Percentiles rank a stretch among this genome's conserved stretches.
phyloP scores from a whole-genome alignment of 768 basidiomycete species.

The Rhodotorula babjevae region DNA sequence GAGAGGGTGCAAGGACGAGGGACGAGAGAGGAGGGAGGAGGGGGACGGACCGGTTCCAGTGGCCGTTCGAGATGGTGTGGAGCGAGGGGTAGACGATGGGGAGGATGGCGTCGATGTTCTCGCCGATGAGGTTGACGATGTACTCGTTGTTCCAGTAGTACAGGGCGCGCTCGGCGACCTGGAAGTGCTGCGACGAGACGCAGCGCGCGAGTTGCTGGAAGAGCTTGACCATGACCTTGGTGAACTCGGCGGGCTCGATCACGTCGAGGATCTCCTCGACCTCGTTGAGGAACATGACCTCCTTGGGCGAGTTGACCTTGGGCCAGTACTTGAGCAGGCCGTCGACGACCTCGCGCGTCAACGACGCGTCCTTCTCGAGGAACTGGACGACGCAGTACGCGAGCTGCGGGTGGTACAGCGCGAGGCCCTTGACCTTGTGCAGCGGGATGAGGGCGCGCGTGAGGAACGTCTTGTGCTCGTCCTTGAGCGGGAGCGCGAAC shows the following conservation, averaged over 20 bases:
- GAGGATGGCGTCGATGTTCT: constrained; percentile 78
- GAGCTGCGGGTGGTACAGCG: constrained; percentile 96
- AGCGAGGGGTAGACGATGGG: constrained; percentile 96
- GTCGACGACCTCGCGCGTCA: constrained; percentile 92
- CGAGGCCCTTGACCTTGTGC: constrained; percentile 94
- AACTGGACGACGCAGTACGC: constrained; percentile 99
- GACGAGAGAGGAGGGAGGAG: too few species aligned
- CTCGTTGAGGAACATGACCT: constrained; percentile 99
- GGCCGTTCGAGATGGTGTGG: constrained; percentile 90
- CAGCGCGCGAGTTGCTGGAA: constrained; percentile 93
- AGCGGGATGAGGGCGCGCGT: constrained; percentile 88
- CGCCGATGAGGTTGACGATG: constrained; percentile 97
- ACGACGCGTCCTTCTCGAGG: constrained; percentile 84
- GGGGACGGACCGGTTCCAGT: constrained; percentile 82
- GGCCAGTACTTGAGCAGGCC: constrained; percentile 98
- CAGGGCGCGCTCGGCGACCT: constrained; percentile 93
- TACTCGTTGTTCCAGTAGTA: constrained; percentile 99
- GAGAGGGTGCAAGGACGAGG: too few species aligned
- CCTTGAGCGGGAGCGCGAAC: constrained; percentile 93
- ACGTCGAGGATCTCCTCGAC: constrained; percentile 98
- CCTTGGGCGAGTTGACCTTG: constrained; percentile 98
- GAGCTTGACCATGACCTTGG: constrained; percentile 84
- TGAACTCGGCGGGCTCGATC: constrained; percentile 91
- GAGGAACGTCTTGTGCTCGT: constrained; percentile 97
- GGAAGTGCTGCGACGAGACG: constrained; percentile 99